Evolutionary conservation across 2,329 filamentous ascomycete genomes (phyloP).

Genomic region (Amauroascus niger): DNA sequence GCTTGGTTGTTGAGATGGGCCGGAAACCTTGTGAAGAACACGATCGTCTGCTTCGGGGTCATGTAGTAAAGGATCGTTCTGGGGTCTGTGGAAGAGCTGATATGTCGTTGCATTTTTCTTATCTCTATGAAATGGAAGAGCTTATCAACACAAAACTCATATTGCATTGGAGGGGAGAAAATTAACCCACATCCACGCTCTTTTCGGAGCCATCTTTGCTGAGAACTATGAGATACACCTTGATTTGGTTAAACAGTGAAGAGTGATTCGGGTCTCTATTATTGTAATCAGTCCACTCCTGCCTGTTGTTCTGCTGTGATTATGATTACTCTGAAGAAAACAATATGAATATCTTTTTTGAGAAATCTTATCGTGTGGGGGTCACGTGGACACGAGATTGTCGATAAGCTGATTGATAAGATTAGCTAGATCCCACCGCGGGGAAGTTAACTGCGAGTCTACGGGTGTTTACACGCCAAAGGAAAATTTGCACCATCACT

Average conservation of each 20-base stretch:
- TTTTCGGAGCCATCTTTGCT: conserved; percentile 17
- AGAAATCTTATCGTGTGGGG: not conserved
- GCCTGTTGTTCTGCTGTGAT: too few relatives aligned
- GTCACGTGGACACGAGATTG: conserved; percentile 2
- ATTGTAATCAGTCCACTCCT: too few relatives aligned
- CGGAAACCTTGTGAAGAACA: conserved; percentile 64
- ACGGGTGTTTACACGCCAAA: too few relatives aligned
- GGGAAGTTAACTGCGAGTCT: too few relatives aligned
- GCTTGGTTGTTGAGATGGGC: conserved; percentile 26
- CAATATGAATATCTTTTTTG: too few relatives aligned
- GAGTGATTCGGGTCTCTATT: too few relatives aligned
- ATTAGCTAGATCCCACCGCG: too few relatives aligned
- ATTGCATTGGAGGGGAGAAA: not conserved
- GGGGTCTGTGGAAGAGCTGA: conserved; percentile 52
- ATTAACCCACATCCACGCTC: conserved; percentile 17
- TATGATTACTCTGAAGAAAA: too few relatives aligned
- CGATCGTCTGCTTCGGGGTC: conserved; percentile 80
- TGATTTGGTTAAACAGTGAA: too few relatives aligned
- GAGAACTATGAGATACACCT: not conserved
- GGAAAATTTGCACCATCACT: too few relatives aligned
- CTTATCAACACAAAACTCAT: conserved; percentile 7
- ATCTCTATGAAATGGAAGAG: conserved; percentile 10
- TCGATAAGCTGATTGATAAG: conserved; percentile 12
- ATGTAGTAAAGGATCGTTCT: conserved; percentile 95
- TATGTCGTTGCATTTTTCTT: conserved; percentile 20